Base-by-base conservation (phyloP, 768 basidiomycete species). In the Melanogaster broomeanus region DNA sequence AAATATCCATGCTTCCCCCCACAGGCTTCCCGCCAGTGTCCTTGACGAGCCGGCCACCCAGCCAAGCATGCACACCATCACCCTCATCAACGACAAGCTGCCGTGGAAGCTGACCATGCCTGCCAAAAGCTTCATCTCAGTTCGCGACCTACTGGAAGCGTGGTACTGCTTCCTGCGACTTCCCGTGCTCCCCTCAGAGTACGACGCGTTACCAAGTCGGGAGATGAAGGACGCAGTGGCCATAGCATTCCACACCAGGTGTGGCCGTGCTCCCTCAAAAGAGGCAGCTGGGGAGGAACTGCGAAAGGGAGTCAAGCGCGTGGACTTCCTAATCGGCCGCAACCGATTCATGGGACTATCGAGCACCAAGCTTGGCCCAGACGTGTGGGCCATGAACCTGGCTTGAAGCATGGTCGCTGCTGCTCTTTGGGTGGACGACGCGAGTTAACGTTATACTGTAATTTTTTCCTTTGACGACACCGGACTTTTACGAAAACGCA, bases 261-360 rank as follows among this genome's bases (percentile, higher is more conserved):
- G 69, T 52, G 60, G 64, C 31, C 63, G 67, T 12, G 65, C 74
- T 13, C 38, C 55, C 1, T 68, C 74, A 12, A 49, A 62, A 2
- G 61, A 61, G 28, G 62, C 49, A 2, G 67, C 66, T 22, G 71
- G 69, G 28, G 58, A 62, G 24, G 81, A 83, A 63, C 68, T 71
- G 53, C 57, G 56, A 11, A 77, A 77, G 59, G 81, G 80, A 0
- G 57, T 84, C 18, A 81, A 77, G 62, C 66, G 80, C 44, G 73
- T 85, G 0, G 83, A 85, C 62, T 83, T 81, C 57, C 63, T 85
- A 42, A 62, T 70, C 43, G 72, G 65, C 21, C 66, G 63, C 16
- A 72, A 65, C 3, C 71, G 64, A 58, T 77, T 84, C 63, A 74
- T 72, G 52, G 83, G 83, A 16, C 50, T 82, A 31, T 68, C 74